phyloP scores from a whole-genome alignment of 2,329 filamentous ascomycete species.

The Neonectria ditissima region DNA sequence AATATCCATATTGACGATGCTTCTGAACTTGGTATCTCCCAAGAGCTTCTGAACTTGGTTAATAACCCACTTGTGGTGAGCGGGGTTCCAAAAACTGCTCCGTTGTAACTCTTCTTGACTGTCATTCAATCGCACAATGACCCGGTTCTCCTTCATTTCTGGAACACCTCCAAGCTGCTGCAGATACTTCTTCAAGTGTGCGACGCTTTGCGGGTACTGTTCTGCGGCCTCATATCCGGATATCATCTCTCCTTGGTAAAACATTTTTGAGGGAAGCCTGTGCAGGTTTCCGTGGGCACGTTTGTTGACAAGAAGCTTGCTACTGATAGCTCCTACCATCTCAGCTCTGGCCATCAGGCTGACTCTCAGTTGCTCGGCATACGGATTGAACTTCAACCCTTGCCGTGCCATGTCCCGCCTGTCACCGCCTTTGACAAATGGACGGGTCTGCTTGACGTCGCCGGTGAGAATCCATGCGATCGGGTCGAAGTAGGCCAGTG shows the following conservation, averaged over 20 bases:
- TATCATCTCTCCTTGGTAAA: slow-evolving; percentile 55
- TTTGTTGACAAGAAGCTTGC: slow-evolving; percentile 53
- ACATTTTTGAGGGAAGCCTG: slow-evolving; percentile 55
- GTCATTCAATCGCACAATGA: slow-evolving; percentile 48
- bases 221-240: slow-evolving; percentile 43
- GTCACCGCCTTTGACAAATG: slow-evolving; percentile 52
- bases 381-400: slow-evolving; percentile 47
- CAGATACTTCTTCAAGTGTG: slow-evolving; percentile 47
- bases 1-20: slow-evolving; percentile 36
- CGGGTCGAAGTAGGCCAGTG: slow-evolving; percentile 57
- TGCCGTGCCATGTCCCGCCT: slow-evolving; percentile 27
- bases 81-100: slow-evolving; percentile 56
- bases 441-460: slow-evolving; percentile 58
- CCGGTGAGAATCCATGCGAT: slow-evolving; percentile 60
- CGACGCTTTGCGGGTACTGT: slow-evolving; percentile 45
- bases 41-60: slow-evolving; percentile 48
- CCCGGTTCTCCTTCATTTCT: slow-evolving; percentile 50
- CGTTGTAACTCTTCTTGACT: slow-evolving; percentile 45
- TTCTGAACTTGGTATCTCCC: slow-evolving; percentile 48
- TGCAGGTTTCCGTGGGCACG: slow-evolving; percentile 54
- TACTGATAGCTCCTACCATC: slow-evolving; percentile 47
- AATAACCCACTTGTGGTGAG: slow-evolving; percentile 54
- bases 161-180: slow-evolving; percentile 37
- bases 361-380: slow-evolving; percentile 48
- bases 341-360: slow-evolving; percentile 56